Evolutionary conservation across 352 stramenopile genomes (phyloP), one percentile per base, ranked within the genome.

Genomic region (Globisporangium recalcitrans): DNA sequence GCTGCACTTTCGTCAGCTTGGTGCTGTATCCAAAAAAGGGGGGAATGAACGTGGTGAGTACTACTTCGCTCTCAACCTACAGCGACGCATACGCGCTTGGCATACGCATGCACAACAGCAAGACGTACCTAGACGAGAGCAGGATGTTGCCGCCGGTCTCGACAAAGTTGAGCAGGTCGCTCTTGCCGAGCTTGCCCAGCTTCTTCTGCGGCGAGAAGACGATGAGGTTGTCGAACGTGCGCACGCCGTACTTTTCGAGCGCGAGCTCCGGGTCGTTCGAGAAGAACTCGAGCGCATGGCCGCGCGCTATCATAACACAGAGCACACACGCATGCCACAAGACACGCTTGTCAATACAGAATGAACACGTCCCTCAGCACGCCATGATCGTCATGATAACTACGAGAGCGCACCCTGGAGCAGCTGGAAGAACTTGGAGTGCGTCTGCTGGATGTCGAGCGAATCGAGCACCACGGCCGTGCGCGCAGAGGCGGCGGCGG

Each of bases 191-290:
- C 53, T 74, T 77, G 22, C 74, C 78, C 22, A 88, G 73, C 60
- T 87, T 89, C 74, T 91, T 91, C 52, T 89, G 73, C 27, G 90
- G 88, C 40, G 88, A 88, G 56, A 97, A 90, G 56, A 97, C 67
- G 56, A 98, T 73, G 62, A 98, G 73, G 67, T 98, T 93, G 60
- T 98, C 91, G 67, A 87, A 97, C 52, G 78, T 66, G 48, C 75
- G 79, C 70, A 96, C 89, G 56, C 90, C 90, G 72, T 91, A 97
- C 62, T 78, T 69, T n/a, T 85, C 79, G 1, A 97, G 75, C 44
- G 68, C 52, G 21, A 96, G 63, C 36, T 73, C 62, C 47, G 83
- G 67, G 16, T 87, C 79, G 46, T 76, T 79, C 8, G 77, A 60
- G 58, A 79, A 75, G 64, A 87, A 92, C 53, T 70, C 69, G 24